Percentiles rank a stretch among this genome's conserved stretches.
phyloP scores from a whole-genome alignment of 148 eudicot species.

The Chenopodium album region DNA sequence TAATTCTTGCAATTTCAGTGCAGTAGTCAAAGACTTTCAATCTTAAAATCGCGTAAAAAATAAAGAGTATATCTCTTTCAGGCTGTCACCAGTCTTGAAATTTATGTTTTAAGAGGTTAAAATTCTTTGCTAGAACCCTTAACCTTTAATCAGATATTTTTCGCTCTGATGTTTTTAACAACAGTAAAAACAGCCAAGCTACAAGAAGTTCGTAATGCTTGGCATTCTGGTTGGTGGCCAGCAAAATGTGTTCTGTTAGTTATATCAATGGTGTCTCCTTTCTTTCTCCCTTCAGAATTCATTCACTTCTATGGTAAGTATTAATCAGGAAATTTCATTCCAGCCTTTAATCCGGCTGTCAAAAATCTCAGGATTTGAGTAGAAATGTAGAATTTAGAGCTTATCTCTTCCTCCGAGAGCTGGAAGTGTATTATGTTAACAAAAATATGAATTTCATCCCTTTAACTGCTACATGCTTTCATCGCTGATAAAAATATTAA shows the following conservation, averaged over 20 bases:
- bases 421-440: background rate
- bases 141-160: constrained; percentile 64
- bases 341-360: background rate
- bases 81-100: background rate
- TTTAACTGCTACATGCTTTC: background rate
- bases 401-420: background rate
- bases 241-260: constrained; percentile 50
- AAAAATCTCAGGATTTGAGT: background rate
- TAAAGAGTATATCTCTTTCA: background rate
- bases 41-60: background rate
- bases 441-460: background rate
- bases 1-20: background rate
- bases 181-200: constrained; percentile 62
- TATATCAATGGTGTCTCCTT: constrained; percentile 55
- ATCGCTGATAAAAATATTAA: background rate
- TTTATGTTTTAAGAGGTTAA: background rate
- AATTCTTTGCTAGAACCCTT: constrained; percentile 37
- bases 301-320: constrained; percentile 81
- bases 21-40: background rate
- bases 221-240: constrained; percentile 92
- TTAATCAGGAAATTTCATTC: background rate
- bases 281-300: constrained; percentile 65
- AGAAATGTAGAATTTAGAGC: background rate
- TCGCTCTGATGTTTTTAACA: constrained; percentile 71
- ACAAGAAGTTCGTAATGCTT: constrained; percentile 49